phyloP scores from a whole-genome alignment of 768 basidiomycete species.

The Leccinum barrowsii region DNA sequence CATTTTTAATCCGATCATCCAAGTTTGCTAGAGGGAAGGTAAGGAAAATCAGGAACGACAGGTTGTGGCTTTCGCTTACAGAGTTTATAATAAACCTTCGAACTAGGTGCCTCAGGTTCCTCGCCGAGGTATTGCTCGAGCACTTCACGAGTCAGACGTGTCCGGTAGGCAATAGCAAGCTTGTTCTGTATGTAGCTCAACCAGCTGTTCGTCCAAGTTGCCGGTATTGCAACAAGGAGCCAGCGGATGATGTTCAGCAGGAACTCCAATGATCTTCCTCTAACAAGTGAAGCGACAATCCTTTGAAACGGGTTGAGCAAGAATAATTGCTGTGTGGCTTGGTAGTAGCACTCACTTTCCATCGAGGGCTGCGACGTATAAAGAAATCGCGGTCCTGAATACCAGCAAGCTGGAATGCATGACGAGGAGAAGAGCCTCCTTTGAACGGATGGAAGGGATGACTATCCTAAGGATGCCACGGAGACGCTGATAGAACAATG shows the following conservation, averaged over 20 bases:
- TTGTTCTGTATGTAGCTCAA: conserved; percentile 92
- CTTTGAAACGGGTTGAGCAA: conserved; percentile 36
- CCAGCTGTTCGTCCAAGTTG: conserved; percentile 92
- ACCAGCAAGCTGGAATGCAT: conserved; percentile 90
- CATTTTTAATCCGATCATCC: conserved; percentile 94
- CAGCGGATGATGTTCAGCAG: conserved; percentile 83
- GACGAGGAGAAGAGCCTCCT: conserved; percentile 81
- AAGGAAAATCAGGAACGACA: conserved; percentile 1
- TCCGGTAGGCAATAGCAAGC: conserved; percentile 83
- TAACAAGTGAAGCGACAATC: conserved; percentile 93
- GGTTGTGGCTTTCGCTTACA: conserved; percentile 42
- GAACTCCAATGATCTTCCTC: conserved; percentile 76
- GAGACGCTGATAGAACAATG: conserved; percentile 82
- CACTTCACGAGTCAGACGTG: conserved; percentile 79
- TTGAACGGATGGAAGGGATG: conserved; percentile 79
- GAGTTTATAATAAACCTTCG: conserved; percentile 92
- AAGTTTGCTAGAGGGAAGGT: conserved; percentile 64
- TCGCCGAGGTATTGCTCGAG: conserved; percentile 83
- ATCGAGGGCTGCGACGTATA: conserved; percentile 93
- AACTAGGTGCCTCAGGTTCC: conserved; percentile 56
- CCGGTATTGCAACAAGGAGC: conserved; percentile 89
- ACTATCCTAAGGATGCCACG: conserved; percentile 77
- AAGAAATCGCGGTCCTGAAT: conserved; percentile 84
- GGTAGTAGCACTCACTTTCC: conserved; percentile 63
- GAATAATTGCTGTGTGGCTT: neutral